Percentiles rank a stretch among this genome's conserved stretches.
Conservation (phyloP, 2,329 filamentous ascomycete genomes). For the Pseudopithomyces maydicus region DNA sequence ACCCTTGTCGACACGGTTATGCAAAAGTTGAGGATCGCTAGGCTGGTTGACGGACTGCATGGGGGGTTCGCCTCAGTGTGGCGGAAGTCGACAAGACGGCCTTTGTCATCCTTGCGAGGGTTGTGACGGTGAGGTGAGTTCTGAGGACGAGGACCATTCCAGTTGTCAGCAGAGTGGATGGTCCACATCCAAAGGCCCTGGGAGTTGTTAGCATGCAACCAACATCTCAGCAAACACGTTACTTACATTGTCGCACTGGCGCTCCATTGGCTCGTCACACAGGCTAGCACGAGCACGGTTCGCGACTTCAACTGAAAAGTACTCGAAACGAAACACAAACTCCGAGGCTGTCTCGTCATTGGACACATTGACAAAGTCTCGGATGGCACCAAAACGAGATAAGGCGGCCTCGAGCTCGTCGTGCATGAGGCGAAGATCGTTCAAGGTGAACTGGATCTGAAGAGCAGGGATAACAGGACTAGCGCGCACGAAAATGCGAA, state of each 20-base stretch:
- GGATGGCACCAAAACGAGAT: slow-evolving; percentile 23
- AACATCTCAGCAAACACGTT: not conserved
- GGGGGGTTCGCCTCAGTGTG: slow-evolving; percentile 1
- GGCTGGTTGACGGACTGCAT: slow-evolving; percentile 3
- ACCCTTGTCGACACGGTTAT: slow-evolving; percentile 45
- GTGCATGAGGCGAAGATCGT: slow-evolving; percentile 20
- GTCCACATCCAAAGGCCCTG: slow-evolving; percentile 30
- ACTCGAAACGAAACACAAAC: slow-evolving; percentile 38
- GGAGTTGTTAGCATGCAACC: slow-evolving; percentile 18
- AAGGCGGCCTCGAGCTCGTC: slow-evolving; percentile 18
- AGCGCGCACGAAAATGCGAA: slow-evolving; percentile 26
- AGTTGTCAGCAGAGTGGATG: slow-evolving; percentile 19
- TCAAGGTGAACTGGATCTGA: slow-evolving; percentile 17
- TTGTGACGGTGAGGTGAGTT: slow-evolving; percentile 27
- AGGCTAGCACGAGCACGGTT: slow-evolving; percentile 29
- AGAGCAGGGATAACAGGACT: slow-evolving; percentile 5
- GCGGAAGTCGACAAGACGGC: slow-evolving; percentile 26
- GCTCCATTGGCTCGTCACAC: slow-evolving; percentile 17
- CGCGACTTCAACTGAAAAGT: slow-evolving; percentile 33
- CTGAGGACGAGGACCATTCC: slow-evolving; percentile 23
- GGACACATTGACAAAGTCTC: slow-evolving; percentile 24
- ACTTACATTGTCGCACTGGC: slow-evolving; percentile 22
- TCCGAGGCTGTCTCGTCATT: slow-evolving; percentile 21
- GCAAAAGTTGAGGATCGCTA: not conserved
- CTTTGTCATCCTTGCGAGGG: slow-evolving; percentile 27